Conservation (phyloP, 148 eudicot species). For the Amaranthus hypochondriacus region DNA sequence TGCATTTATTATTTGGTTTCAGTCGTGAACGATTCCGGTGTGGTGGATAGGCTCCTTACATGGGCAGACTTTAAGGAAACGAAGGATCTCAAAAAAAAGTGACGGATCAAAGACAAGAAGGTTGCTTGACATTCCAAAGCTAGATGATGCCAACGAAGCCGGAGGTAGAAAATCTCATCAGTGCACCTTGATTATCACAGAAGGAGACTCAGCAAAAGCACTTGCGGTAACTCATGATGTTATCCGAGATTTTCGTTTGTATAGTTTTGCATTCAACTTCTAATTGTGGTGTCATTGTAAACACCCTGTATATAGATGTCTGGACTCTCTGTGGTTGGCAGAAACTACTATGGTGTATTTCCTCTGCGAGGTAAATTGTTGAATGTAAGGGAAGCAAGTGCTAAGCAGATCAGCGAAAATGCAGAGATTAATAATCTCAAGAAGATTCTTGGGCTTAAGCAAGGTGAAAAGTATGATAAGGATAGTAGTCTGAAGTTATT, state of each 20-base stretch:
- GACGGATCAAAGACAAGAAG: slow-evolving; percentile 71
- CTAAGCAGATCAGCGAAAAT: slow-evolving; percentile 69
- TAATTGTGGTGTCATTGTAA: not conserved
- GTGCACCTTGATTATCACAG: slow-evolving; percentile 90
- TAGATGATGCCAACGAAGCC: slow-evolving; percentile 82
- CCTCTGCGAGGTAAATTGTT: slow-evolving; percentile 92
- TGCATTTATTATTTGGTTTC: not conserved
- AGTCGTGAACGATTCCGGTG: slow-evolving; percentile 33
- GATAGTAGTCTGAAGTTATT: slow-evolving; percentile 42
- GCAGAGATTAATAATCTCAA: slow-evolving; percentile 70
- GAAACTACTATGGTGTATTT: slow-evolving; percentile 71
- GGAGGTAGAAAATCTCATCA: slow-evolving; percentile 59
- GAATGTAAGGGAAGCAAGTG: slow-evolving; percentile 97
- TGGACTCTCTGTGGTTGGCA: slow-evolving; percentile 68
- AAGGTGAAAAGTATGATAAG: slow-evolving; percentile 64
- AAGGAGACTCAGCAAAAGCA: slow-evolving; percentile 96
- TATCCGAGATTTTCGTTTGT: not conserved
- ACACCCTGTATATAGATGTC: slow-evolving; percentile 45
- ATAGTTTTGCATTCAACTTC: not conserved
- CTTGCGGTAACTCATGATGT: slow-evolving; percentile 65
- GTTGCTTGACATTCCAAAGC: slow-evolving; percentile 52
- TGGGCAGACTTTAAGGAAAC: slow-evolving; percentile 76
- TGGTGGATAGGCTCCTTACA: slow-evolving; percentile 56
- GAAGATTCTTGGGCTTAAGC: slow-evolving; percentile 85
- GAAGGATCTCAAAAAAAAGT: slow-evolving; percentile 79